Base-by-base conservation (phyloP, 805 yeast genomes). In the Kodamaea kakaduensis region DNA sequence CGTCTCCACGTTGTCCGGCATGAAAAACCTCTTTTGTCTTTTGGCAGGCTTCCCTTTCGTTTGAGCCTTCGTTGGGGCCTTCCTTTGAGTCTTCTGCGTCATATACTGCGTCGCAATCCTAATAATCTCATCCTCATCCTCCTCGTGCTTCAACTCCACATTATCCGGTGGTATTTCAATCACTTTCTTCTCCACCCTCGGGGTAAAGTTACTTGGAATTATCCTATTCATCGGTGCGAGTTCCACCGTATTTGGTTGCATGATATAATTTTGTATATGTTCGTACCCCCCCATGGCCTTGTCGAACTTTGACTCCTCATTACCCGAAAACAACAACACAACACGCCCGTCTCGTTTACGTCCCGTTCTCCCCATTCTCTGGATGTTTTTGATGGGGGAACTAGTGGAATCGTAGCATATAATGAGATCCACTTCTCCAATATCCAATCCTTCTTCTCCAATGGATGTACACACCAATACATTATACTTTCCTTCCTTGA, bases 391-490 rank as follows among this genome's bases (percentile, higher is more conserved):
- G 38, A 93, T 90, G 0, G 97, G 97, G 29, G 96, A 86, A 18
- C 88, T 72, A 0, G 97, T 88, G 0, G 96, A 85, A 51, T 93
- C 98, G 59, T 78, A 93, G 53, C 96, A 89, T 6, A 93, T 71
- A 46, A 93, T 90, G 48, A 93, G 56, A 58, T 93, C 98, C 35
- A 93, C 99, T 55, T 94, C 97, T 20, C 98, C 98, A 46, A 93
- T 94, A 66, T 93, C 98, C 45, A 93, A 70, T 29, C 99, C 99
- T 67, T 93, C 99, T 56, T 93, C 99, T 31, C 97, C 99, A 52
- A 93, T 90, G 0, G 96, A 88, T 0, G 99, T 93, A 4, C 97
- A 96, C 5, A 93, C 96, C 14, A 93, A 62, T 6, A 86, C 78
- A 52, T 93, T 94, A 50, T 76, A 75, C 1, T 59, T 67, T 6